A percentile compares a stretch with the other conserved stretches of the same genome.
phyloP scores from a whole-genome alignment of 2,329 filamentous ascomycete genomes.

The Neonectria sp. region DNA sequence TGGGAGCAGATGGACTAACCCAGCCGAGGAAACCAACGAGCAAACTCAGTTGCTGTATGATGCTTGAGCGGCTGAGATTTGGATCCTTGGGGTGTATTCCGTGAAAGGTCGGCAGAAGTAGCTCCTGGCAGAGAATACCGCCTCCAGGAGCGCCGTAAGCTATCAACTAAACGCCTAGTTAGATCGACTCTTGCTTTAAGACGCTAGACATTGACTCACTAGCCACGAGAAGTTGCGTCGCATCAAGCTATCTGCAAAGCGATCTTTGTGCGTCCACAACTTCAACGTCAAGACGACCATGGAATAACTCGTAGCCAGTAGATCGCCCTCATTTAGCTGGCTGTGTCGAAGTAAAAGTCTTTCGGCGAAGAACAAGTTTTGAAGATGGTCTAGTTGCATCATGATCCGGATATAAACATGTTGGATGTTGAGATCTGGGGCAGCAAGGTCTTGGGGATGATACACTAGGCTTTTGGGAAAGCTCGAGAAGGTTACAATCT shows the following conservation, averaged over 20 bases:
- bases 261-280: slow-evolving; percentile 34
- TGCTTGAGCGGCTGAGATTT: slow-evolving; percentile 56
- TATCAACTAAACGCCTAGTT: slow-evolving; percentile 64
- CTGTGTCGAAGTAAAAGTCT: slow-evolving; percentile 27
- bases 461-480: slow-evolving; percentile 20
- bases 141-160: slow-evolving; percentile 63
- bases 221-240: slow-evolving; percentile 31
- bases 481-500: slow-evolving; percentile 10
- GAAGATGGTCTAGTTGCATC: slow-evolving; percentile 21
- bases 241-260: slow-evolving; percentile 11
- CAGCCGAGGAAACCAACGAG: slow-evolving; percentile 67
- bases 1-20: slow-evolving; percentile 64
- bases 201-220: slow-evolving; percentile 33
- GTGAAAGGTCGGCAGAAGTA: slow-evolving; percentile 56
- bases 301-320: slow-evolving; percentile 25
- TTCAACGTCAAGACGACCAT: slow-evolving; percentile 23
- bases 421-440: not conserved
- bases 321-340: slow-evolving; percentile 23
- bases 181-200: slow-evolving; percentile 57
- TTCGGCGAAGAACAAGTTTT: slow-evolving; percentile 29
- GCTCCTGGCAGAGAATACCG: slow-evolving; percentile 64
- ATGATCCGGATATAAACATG: slow-evolving; percentile 19
- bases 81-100: slow-evolving; percentile 29
- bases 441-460: slow-evolving; percentile 11
- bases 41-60: slow-evolving; percentile 66